Evolutionary conservation across 2,329 filamentous ascomycete genomes (phyloP).

Genomic region (Tolypocladium inflatum): DNA sequence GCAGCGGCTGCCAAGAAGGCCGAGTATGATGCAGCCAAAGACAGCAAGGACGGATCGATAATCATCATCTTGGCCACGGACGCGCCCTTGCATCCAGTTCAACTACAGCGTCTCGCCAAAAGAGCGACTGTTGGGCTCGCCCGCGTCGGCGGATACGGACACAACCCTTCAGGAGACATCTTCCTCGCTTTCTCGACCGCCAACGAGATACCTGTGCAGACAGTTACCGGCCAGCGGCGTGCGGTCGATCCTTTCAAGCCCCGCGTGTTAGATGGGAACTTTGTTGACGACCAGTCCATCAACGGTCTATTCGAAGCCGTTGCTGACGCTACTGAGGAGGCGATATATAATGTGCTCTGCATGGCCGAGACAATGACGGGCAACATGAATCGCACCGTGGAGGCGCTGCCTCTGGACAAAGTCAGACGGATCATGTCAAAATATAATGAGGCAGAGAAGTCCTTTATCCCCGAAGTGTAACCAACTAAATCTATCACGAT

Average conservation of each 20-base stretch:
- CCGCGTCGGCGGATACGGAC: slow-evolving; percentile 50
- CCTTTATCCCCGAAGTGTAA: background rate
- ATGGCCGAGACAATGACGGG: slow-evolving; percentile 52
- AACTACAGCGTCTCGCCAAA: slow-evolving; percentile 40
- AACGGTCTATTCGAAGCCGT: slow-evolving; percentile 52
- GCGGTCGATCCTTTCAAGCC: slow-evolving; percentile 33
- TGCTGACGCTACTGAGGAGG: slow-evolving; percentile 54
- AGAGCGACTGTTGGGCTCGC: slow-evolving; percentile 52
- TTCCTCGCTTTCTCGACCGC: slow-evolving; percentile 59
- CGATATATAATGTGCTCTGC: slow-evolving; percentile 55
- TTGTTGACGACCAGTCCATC: slow-evolving; percentile 47
- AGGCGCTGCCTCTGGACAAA: slow-evolving; percentile 37
- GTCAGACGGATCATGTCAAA: slow-evolving; percentile 33
- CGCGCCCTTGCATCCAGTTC: slow-evolving; percentile 18
- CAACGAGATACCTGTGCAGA: slow-evolving; percentile 33
- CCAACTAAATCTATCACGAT: too few relatives aligned
- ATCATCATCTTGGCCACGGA: slow-evolving; percentile 23
- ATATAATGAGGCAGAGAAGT: background rate
- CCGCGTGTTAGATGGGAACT: slow-evolving; percentile 14
- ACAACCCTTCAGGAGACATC: slow-evolving; percentile 55
- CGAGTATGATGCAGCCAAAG: background rate
- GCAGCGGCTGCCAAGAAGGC: background rate
- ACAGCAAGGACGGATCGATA: slow-evolving; percentile 23
- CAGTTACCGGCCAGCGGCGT: slow-evolving; percentile 8
- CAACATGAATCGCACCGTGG: slow-evolving; percentile 35